Conservation (phyloP, 305 asterid species). For the Fraxinus angustifolia region DNA sequence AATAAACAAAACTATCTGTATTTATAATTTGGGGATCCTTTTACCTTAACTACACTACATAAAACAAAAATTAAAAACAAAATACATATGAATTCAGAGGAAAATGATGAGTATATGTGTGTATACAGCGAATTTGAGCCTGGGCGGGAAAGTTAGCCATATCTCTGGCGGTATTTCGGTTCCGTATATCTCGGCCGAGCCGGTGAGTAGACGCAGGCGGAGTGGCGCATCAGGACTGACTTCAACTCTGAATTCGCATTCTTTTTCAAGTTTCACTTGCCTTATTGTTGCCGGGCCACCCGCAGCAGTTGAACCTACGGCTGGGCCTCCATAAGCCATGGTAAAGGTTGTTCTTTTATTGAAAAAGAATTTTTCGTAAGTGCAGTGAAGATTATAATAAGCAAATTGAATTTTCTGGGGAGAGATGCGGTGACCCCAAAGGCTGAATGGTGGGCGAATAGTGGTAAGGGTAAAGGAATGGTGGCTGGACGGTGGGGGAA, state of each 20-base stretch:
- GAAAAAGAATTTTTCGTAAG: neutral
- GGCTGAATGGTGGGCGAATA: neutral
- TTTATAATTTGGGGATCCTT: neutral
- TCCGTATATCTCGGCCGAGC: conserved; percentile 86
- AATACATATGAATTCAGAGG: neutral
- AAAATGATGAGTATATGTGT: neutral
- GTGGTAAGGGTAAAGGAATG: neutral
- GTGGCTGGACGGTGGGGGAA: neutral
- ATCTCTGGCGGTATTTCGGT: conserved; percentile 89
- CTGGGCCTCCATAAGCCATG: conserved; percentile 76
- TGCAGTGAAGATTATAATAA: neutral
- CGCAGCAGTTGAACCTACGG: conserved; percentile 49
- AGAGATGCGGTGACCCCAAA: neutral
- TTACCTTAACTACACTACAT: neutral
- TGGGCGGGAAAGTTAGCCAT: conserved; percentile 68
- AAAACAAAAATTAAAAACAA: neutral
- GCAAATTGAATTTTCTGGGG: neutral
- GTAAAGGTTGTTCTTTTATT: neutral
- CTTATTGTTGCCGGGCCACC: conserved; percentile 35
- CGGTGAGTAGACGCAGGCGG: conserved; percentile 71
- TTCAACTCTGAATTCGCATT: conserved; percentile 91
- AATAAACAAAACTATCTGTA: neutral
- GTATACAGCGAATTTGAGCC: conserved; percentile 82
- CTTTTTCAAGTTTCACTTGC: conserved; percentile 86
- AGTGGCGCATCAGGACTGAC: conserved; percentile 68